These are phyloP conservation scores for Betula pendula DNA, from an alignment of 306 rosid genomes.

Conservation along the genomic window DNA sequence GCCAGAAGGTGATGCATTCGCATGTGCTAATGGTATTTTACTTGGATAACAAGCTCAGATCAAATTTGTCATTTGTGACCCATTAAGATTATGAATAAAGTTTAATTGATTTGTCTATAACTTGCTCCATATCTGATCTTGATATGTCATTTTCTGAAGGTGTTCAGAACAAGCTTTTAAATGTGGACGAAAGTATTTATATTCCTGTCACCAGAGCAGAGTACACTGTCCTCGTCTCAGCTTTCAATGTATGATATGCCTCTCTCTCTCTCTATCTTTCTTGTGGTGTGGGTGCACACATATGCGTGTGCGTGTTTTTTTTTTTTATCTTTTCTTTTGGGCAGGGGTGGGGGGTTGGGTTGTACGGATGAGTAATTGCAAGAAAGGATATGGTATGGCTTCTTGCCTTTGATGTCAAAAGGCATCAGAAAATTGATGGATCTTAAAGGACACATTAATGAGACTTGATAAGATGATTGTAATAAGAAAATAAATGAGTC, in stretches of 20 bases:
- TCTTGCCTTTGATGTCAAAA: not conserved
- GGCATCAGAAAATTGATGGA: not conserved
- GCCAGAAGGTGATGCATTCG: not conserved
- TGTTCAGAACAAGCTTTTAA: conserved; percentile 80
- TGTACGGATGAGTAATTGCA: not conserved
- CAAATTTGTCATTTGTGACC: conserved; percentile 6
- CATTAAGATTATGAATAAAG: conserved; percentile 7
- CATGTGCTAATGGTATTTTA: conserved; percentile 9
- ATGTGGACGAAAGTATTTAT: conserved; percentile 68
- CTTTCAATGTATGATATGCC: conserved; percentile 66
- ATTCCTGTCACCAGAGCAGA: conserved; percentile 86
- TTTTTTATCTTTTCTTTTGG: no score
- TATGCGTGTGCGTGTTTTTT: no score
- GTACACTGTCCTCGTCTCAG: conserved; percentile 66
- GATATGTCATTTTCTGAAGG: conserved; percentile 43
- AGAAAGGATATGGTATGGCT: not conserved
- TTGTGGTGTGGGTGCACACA: not conserved
- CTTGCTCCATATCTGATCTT: conserved; percentile 24
- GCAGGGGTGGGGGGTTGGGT: no score
- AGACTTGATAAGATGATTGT: not conserved
- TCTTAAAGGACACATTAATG: not conserved
- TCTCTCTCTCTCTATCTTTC: conserved; percentile 8
- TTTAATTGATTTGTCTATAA: not conserved
- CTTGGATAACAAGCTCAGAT: not conserved
- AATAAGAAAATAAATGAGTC: not conserved